Evolutionary conservation across 139 green algal species (phyloP), one percentile per base, ranked within the genome.

Genomic region (Chlamydomonas asymmetrica): DNA sequence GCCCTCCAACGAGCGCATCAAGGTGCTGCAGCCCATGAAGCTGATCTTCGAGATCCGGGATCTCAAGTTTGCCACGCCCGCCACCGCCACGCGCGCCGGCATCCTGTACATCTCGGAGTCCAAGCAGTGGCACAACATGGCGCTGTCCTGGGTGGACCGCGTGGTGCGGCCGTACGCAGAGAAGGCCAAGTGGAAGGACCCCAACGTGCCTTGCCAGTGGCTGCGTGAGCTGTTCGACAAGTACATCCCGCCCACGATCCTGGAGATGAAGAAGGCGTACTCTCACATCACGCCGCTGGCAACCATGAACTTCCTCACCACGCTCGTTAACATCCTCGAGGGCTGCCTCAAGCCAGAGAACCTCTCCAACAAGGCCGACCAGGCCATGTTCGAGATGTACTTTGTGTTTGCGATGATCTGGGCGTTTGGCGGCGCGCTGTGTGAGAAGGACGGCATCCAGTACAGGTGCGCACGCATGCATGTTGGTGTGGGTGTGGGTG

Each of bases 371-470:
- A 92, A 92, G 75, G 80, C 88, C 6, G 91, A 94, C 37, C 91
- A 92, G 74, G 71, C 67, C 5, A 66, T 93, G 67, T 96, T 95
- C 67, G 92, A 97, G 74, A 91, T 91, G 85, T 92, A 91, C 80
- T 95, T 97, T 87, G 89, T 92, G 56, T 94, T 97, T 82, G 90
- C 88, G 2, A 88, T 90, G 56, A 90, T 95, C 65, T 97, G 92
- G 92, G 89, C 91, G 5, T 97, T 97, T 81, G 92, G 92, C 27
- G 88, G 90, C 34, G 89, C 75, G 10, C 85, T 97, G 70, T 91
- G 90, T 66, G 87, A 93, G 74, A 95, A 96, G 80, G 93, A 97
- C 71, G 93, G 93, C 80, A 91, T 97, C 82, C 89, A 94, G 71
- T 96, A 97, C 86, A 78, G 92, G 74, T 80, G 63, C 1, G 63